These are phyloP conservation scores for Staphylotrichum tortipilum DNA, from an alignment of 495 filamentous ascomycete species.

Conservation along the genomic window DNA sequence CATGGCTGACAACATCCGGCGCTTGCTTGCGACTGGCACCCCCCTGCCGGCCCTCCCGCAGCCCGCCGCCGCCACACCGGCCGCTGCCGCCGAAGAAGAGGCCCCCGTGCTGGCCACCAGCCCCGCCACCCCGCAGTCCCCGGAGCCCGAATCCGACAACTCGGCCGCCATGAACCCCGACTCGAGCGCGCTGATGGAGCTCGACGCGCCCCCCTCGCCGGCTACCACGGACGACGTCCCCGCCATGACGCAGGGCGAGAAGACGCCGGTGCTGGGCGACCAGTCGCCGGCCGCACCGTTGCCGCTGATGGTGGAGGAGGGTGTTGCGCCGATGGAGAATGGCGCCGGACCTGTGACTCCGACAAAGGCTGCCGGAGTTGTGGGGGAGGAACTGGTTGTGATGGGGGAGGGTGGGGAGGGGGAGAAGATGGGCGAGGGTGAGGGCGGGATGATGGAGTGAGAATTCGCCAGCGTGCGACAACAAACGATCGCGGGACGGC, in stretches of 20 bases:
- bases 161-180: background rate
- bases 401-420: slow-evolving; percentile 15
- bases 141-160: slow-evolving; percentile 3
- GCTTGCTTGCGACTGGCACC: slow-evolving; percentile 7
- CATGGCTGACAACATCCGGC: slow-evolving; percentile 7
- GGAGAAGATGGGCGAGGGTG: slow-evolving; percentile 17
- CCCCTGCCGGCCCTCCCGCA: background rate
- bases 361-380: slow-evolving; percentile 2
- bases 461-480: too few species aligned
- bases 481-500: too few species aligned
- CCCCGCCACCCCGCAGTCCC: slow-evolving; percentile 15
- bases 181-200: background rate
- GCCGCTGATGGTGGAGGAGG: slow-evolving; percentile 7
- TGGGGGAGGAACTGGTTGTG: slow-evolving; percentile 5
- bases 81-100: slow-evolving; percentile 4
- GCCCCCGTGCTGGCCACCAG: slow-evolving; percentile 9
- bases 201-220: slow-evolving; percentile 15
- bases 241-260: slow-evolving; percentile 14
- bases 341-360: slow-evolving; percentile 11
- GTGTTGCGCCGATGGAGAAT: background rate
- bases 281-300: slow-evolving; percentile 6
- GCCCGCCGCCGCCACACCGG: background rate
- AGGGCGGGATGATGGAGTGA: background rate
- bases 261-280: slow-evolving; percentile 7
- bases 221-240: slow-evolving; percentile 21